These are phyloP conservation scores for Penicillium coprophilum DNA, from an alignment of 495 filamentous ascomycete species.

Conservation along the genomic window DNA sequence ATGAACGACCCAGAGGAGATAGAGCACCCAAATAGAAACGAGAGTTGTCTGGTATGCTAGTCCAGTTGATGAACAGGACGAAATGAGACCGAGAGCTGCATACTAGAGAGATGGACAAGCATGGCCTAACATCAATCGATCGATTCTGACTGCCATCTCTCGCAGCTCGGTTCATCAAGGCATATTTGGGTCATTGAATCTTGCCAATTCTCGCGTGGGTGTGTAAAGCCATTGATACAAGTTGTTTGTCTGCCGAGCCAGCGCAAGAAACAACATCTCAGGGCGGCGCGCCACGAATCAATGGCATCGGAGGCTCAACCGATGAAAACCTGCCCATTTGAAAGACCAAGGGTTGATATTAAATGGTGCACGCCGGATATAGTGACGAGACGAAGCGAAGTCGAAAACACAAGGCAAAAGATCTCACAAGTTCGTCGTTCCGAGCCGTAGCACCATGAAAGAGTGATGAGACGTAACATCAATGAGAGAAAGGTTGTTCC, in stretches of 20 bases:
- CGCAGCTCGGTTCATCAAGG: background rate
- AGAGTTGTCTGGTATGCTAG: conserved; percentile 1
- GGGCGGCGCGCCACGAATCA: background rate
- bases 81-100: conserved; percentile 1
- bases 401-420: conserved; percentile 29
- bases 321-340: conserved; percentile 10
- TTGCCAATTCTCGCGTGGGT: conserved; percentile 1
- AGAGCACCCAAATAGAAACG: conserved; percentile 13
- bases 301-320: conserved; percentile 7
- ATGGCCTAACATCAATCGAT: background rate
- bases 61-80: conserved; percentile 10
- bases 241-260: background rate
- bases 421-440: conserved; percentile 43
- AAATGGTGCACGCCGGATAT: conserved; percentile 40
- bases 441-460: conserved; percentile 49
- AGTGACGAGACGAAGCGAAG: conserved; percentile 27
- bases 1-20: conserved; percentile 2
- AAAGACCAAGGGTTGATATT: conserved; percentile 38
- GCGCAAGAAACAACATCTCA: background rate
- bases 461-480: conserved; percentile 41
- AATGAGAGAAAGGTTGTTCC: conserved; percentile 34
- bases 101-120: conserved; percentile 1
- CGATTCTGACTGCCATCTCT: background rate
- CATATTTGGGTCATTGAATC: background rate
- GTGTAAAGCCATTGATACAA: conserved; percentile 2